Percentiles rank a stretch among this genome's conserved stretches.
These are phyloP conservation scores for Ensete glaucum DNA, from an alignment of 176 grass and related monocot genomes.

Conservation along the genomic window DNA sequence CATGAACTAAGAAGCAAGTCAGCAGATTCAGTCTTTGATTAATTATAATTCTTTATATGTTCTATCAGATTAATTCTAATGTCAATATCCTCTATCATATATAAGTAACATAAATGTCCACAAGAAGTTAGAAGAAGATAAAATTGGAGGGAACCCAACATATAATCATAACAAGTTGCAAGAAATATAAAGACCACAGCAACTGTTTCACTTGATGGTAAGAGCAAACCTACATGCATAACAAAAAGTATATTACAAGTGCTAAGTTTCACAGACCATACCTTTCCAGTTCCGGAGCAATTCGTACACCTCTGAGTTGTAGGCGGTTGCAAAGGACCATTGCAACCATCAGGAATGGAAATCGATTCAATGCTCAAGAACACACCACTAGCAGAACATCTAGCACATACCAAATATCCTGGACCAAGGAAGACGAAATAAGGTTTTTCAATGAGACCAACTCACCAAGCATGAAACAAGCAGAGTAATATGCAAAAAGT, in stretches of 20 bases:
- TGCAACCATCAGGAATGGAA: conserved; percentile 26
- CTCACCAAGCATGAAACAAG: background rate
- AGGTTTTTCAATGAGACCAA: background rate
- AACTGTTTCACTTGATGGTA: background rate
- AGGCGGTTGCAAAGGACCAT: conserved; percentile 28
- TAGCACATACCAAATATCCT: conserved; percentile 81
- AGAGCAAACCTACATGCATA: background rate
- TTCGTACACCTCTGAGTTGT: conserved; percentile 50
- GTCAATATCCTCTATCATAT: too few relatives aligned
- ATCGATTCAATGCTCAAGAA: conserved; percentile 27
- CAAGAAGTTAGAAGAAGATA: background rate
- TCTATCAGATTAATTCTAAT: too few relatives aligned
- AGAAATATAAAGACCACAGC: background rate
- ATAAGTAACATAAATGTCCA: too few relatives aligned
- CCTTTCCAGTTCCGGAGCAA: conserved; percentile 85
- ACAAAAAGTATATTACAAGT: background rate
- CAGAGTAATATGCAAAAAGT: background rate
- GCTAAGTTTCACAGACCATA: conserved; percentile 8
- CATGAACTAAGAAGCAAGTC: too few relatives aligned
- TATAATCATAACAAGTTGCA: background rate
- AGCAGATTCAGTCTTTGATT: too few relatives aligned
- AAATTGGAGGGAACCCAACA: background rate
- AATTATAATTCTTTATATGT: too few relatives aligned
- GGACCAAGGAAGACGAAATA: background rate
- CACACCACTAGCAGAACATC: conserved; percentile 57